A percentile compares a stretch with the other conserved stretches of the same genome.
Conservation (phyloP, 2,329 filamentous ascomycete species). For the Gnomoniopsis sp. region DNA sequence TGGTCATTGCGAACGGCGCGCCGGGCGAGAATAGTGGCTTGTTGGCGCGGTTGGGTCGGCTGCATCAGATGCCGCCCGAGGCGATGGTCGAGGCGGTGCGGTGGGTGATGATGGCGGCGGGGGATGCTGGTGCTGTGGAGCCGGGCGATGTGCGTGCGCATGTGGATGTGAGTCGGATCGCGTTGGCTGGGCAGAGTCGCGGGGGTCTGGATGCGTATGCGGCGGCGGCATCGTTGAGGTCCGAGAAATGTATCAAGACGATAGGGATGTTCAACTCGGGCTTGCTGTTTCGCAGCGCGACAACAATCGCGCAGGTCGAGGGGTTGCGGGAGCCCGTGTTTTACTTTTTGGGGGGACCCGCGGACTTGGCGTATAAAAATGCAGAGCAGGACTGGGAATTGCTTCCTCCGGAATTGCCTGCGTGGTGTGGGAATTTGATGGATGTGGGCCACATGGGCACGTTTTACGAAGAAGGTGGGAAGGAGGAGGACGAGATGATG, state of each 20-base stretch:
- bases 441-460: conserved; percentile 1
- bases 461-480: background rate
- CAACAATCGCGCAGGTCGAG: background rate
- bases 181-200: background rate
- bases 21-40: background rate
- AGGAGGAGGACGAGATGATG: too few relatives aligned
- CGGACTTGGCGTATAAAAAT: background rate
- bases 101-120: background rate
- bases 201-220: conserved; percentile 1
- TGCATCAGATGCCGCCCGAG: background rate
- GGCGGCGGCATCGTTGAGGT: background rate
- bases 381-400: conserved; percentile 4
- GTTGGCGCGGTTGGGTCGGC: background rate
- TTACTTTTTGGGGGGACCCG: background rate
- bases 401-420: background rate
- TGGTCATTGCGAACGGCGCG: background rate
- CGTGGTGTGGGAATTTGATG: conserved; percentile 1
- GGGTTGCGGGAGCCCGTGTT: background rate
- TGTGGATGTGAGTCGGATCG: background rate
- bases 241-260: background rate
- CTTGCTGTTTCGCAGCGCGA: background rate
- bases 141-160: background rate
- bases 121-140: background rate
- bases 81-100: conserved; percentile 3
- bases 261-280: conserved; percentile 3